Evolutionary conservation across 192 early-diverging fungal species (phyloP).

Genomic region (Gigaspora rosea): DNA sequence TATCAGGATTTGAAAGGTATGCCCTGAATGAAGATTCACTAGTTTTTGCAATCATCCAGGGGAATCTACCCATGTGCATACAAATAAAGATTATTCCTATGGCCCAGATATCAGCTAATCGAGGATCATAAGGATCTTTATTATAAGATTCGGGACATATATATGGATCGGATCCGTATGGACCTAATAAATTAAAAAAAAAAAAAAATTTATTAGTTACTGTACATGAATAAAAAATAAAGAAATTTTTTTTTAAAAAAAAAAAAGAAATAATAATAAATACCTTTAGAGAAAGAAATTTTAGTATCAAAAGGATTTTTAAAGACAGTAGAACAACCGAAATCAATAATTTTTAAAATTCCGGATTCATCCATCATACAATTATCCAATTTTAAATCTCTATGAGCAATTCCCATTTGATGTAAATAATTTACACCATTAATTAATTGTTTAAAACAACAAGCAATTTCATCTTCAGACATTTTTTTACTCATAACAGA

Average conservation of each 20-base stretch:
- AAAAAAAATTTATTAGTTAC: slow-evolving; percentile 49
- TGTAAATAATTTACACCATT: slow-evolving; percentile 87
- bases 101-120: slow-evolving; percentile 87
- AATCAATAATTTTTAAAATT: slow-evolving; percentile 93
- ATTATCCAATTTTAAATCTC: slow-evolving; percentile 93
- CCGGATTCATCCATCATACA: slow-evolving; percentile 72
- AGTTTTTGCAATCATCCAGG: slow-evolving; percentile 60
- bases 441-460: slow-evolving; percentile 85
- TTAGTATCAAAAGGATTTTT: slow-evolving; percentile 77
- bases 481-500: slow-evolving; percentile 76
- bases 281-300: slow-evolving; percentile 48
- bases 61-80: slow-evolving; percentile 69
- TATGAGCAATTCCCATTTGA: slow-evolving; percentile 87
- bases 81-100: slow-evolving; percentile 86
- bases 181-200: slow-evolving; percentile 56
- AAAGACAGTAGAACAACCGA: slow-evolving; percentile 90
- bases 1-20: slow-evolving; percentile 46
- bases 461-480: slow-evolving; percentile 77
- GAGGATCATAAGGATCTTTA: slow-evolving; percentile 75
- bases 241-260: slow-evolving; percentile 41
- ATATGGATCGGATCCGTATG: slow-evolving; percentile 91
- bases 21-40: slow-evolving; percentile 62
- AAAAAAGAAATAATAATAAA: slow-evolving; percentile 44
- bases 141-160: slow-evolving; percentile 88
- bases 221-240: background rate